These are phyloP conservation scores for Lipomyces orientalis DNA, from an alignment of 805 yeast species.

Conservation along the genomic window DNA sequence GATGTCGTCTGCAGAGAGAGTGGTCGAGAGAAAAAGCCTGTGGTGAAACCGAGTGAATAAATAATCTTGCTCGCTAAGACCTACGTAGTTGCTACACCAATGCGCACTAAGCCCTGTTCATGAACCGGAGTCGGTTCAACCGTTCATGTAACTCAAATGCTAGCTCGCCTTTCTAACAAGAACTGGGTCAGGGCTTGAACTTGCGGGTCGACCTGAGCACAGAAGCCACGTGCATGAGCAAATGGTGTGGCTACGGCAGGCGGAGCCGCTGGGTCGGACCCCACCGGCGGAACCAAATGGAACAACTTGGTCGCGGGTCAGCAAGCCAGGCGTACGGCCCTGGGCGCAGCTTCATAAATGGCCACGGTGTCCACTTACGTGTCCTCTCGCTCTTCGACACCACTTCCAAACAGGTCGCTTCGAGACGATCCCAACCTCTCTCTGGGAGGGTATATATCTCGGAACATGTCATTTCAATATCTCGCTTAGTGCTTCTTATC, in stretches of 20 bases:
- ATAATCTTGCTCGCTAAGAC: background rate
- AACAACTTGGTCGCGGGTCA: too few relatives aligned
- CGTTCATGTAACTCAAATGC: background rate
- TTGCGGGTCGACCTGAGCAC: too few relatives aligned
- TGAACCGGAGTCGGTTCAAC: background rate
- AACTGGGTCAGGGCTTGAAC: conserved; percentile 6
- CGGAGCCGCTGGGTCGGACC: background rate
- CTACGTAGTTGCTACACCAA: background rate
- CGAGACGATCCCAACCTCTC: background rate
- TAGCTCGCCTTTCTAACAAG: too few relatives aligned
- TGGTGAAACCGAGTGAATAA: background rate
- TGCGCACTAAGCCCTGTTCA: background rate
- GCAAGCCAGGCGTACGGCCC: too few relatives aligned
- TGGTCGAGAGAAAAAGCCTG: background rate
- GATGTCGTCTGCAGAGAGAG: too few relatives aligned
- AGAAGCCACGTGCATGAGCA: background rate
- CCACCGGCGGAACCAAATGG: too few relatives aligned
- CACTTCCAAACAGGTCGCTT: background rate
- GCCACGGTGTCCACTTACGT: conserved; percentile 23
- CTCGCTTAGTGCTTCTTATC: background rate
- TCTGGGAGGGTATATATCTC: background rate
- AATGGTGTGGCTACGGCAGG: background rate
- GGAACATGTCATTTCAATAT: conserved; percentile 10
- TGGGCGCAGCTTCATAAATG: background rate
- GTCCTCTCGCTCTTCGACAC: conserved; percentile 12